Percentiles rank a stretch among this genome's conserved stretches.
Conservation (phyloP, 345 rosid genomes). For the Pugionium cornutum region DNA sequence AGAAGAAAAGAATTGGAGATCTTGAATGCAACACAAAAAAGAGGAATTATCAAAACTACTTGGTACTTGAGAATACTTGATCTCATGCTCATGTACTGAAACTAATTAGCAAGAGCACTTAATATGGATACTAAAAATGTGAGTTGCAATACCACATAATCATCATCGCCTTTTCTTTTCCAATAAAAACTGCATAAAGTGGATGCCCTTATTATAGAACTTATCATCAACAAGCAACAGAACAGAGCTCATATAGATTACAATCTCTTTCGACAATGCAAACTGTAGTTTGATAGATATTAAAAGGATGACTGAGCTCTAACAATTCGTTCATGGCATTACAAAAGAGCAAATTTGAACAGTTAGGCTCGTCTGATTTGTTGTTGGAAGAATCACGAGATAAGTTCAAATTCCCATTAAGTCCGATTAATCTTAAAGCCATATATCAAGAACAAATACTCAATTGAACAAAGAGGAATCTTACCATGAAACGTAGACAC, state of each 20-base stretch:
- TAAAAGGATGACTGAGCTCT: background rate
- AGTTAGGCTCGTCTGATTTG: background rate
- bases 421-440: background rate
- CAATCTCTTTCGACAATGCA: background rate
- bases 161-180: background rate
- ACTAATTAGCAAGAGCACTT: background rate
- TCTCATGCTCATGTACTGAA: background rate
- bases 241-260: background rate
- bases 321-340: background rate
- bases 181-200: background rate
- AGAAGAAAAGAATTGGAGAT: background rate
- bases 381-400: background rate
- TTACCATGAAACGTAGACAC: conserved; percentile 15
- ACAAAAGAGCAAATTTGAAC: background rate
- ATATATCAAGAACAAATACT: background rate
- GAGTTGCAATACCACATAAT: background rate
- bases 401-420: background rate
- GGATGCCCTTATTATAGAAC: background rate
- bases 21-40: background rate
- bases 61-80: background rate
- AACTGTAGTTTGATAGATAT: background rate
- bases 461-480: background rate
- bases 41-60: background rate
- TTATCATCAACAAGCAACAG: conserved; percentile 1
- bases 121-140: too few relatives aligned